A percentile compares a stretch with the other conserved stretches of the same genome.
These are phyloP conservation scores for Boletus subcaerulescens DNA, from an alignment of 768 basidiomycete species.

Conservation along the genomic window DNA sequence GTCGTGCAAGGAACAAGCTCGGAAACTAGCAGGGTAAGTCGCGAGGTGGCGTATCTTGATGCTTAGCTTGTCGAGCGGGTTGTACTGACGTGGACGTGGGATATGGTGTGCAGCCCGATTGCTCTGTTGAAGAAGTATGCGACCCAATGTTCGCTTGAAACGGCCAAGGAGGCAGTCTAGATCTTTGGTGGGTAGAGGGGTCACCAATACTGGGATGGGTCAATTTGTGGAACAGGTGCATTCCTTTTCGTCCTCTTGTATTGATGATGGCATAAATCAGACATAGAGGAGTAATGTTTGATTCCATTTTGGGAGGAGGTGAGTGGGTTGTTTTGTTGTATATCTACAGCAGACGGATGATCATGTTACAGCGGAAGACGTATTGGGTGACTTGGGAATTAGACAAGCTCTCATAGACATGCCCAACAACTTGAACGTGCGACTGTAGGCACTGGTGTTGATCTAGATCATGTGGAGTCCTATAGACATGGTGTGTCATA, in stretches of 20 bases:
- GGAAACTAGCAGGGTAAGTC: slow-evolving; percentile 60
- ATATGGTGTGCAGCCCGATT: slow-evolving; percentile 38
- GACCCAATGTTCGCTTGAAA: slow-evolving; percentile 39
- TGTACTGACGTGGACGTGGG: background rate
- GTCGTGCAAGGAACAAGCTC: slow-evolving; percentile 68
- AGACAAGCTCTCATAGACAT: slow-evolving; percentile 56
- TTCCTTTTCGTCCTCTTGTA: slow-evolving; percentile 7
- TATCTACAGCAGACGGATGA: background rate
- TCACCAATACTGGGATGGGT: slow-evolving; percentile 84
- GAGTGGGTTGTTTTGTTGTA: background rate
- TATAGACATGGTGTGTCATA: background rate
- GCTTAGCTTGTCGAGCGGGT: background rate
- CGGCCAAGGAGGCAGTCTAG: slow-evolving; percentile 68
- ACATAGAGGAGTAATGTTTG: slow-evolving; percentile 20
- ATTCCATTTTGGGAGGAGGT: slow-evolving; percentile 27
- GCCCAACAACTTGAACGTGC: slow-evolving; percentile 47
- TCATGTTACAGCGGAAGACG: slow-evolving; percentile 45
- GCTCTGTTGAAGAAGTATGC: slow-evolving; percentile 56
- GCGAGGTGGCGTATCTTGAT: background rate
- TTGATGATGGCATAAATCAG: background rate
- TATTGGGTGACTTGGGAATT: slow-evolving; percentile 58
- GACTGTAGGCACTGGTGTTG: slow-evolving; percentile 32
- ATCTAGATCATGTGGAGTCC: background rate
- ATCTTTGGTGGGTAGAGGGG: slow-evolving; percentile 87
- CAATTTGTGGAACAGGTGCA: slow-evolving; percentile 67